Evolutionary conservation across 2,329 filamentous ascomycete species (phyloP), one percentile per base, ranked within the genome.

Genomic region (Fusarium globosum): DNA sequence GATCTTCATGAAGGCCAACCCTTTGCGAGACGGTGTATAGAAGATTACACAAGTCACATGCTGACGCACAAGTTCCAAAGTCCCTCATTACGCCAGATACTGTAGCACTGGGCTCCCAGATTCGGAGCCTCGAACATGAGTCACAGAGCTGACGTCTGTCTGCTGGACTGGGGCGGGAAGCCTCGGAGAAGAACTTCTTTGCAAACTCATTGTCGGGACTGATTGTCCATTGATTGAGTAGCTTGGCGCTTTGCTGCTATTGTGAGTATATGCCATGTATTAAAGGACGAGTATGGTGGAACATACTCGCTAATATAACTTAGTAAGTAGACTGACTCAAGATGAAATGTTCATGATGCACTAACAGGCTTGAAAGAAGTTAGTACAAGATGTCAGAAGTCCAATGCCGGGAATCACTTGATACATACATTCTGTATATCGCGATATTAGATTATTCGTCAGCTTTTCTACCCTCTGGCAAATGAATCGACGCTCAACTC

Each of bases 101-200:
- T 7, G 8, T 33, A n/a, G 38, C 26, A 33, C 43, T 15, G 26
- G 52, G 52, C 52, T 43, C 38, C 52, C 52, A 56, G 21, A 56
- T 30, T n/a, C 6, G 15, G 43, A 43, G 20, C 13, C 5, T 28
- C 18, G 12, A 33, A 20, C 52, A 56, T 4, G 36, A 18, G 21
- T 33, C 23, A 13, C 52, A 56, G 11, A 56, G 21, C 6, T 6
- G 38, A 15, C 21, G 10, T 11, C 16, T 42, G 9, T 30, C 12
- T 8, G 7, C 3, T n/a, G 21, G 21, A 3, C 0, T n/a, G 6
- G 15, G 7, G 6, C 7, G 16, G 12, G 4, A 5, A 20, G 16
- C 18, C 20, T 43, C 4, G 3, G 52, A 56, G 9, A 56, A 56
- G 21, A 43, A 33, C 23, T 23, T 23, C 21, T 20, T 9, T 30